These are phyloP conservation scores for Primulina huaijiensis DNA, from an alignment of 257 asterid species.

Conservation along the genomic window DNA sequence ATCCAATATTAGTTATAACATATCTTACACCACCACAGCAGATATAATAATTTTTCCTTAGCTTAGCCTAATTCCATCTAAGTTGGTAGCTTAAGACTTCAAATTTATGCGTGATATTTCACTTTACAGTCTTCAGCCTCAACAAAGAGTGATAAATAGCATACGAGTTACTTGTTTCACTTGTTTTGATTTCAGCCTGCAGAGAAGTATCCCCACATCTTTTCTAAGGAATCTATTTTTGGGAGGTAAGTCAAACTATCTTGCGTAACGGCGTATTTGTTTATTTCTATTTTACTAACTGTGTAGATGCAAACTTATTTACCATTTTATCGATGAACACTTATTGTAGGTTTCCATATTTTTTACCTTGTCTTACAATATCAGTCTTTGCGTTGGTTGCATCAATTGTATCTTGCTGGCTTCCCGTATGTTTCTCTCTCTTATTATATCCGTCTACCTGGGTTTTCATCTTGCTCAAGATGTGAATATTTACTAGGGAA, in stretches of 20 bases:
- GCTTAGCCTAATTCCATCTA: background rate
- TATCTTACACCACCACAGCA: background rate
- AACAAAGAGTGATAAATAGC: constrained; percentile 1
- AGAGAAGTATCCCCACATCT: constrained; percentile 68
- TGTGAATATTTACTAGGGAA: background rate
- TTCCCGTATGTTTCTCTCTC: constrained; percentile 55
- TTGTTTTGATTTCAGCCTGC: constrained; percentile 56
- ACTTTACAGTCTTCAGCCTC: constrained; percentile 8
- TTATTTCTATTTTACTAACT: background rate
- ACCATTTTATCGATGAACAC: background rate
- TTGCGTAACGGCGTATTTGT: background rate
- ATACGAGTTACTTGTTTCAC: constrained; percentile 6
- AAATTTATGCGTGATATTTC: constrained; percentile 6
- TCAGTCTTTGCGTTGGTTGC: constrained; percentile 61
- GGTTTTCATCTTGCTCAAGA: background rate
- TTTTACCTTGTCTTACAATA: constrained; percentile 76
- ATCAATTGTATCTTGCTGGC: constrained; percentile 49
- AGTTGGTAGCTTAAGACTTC: constrained; percentile 5
- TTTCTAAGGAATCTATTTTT: constrained; percentile 58
- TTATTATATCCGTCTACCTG: background rate
- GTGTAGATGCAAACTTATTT: background rate
- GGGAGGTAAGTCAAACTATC: constrained; percentile 48
- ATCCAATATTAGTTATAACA: background rate
- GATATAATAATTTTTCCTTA: background rate
- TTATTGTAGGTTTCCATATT: constrained; percentile 69